Evolutionary conservation across 108 stramenopile genomes (phyloP).

Genomic region (Cyclotella kingstonii): DNA sequence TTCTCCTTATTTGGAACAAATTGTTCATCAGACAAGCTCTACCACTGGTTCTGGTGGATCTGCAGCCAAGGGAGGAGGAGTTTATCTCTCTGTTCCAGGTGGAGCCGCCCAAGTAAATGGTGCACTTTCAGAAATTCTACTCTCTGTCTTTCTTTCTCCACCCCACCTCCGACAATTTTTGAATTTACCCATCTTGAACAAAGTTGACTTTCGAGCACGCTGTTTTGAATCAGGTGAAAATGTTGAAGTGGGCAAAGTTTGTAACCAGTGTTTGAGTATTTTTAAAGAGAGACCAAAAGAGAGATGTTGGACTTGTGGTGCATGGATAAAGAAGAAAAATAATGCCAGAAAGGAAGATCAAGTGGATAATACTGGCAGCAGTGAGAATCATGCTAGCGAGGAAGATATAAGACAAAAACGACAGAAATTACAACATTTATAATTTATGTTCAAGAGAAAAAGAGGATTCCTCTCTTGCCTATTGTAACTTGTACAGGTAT

Average conservation of each 20-base stretch:
- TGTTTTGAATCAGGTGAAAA: constrained; percentile 79
- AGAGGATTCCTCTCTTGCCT: background rate
- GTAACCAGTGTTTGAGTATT: constrained; percentile 84
- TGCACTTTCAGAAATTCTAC: constrained; percentile 72
- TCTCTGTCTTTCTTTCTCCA: constrained; percentile 72
- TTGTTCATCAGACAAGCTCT: constrained; percentile 62
- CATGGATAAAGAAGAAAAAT: no score
- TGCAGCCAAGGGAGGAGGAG: constrained; percentile 19
- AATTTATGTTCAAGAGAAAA: no score
- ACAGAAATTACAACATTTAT: no score
- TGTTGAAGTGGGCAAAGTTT: constrained; percentile 76
- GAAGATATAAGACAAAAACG: background rate
- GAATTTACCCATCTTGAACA: constrained; percentile 68
- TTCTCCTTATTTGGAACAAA: constrained; percentile 74
- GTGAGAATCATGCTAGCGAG: background rate
- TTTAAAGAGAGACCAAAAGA: constrained; percentile 62
- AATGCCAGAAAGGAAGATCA: constrained; percentile 33
- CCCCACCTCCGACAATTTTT: constrained; percentile 47
- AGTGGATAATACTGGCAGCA: background rate
- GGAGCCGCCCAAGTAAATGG: constrained; percentile 74
- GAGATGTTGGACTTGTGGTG: constrained; percentile 75
- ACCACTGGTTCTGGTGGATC: background rate
- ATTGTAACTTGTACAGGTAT: background rate
- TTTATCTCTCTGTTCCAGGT: constrained; percentile 50
- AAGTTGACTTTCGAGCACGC: constrained; percentile 83